Conservation (phyloP, 176 grass and related monocot genomes). For the Canna indica region DNA sequence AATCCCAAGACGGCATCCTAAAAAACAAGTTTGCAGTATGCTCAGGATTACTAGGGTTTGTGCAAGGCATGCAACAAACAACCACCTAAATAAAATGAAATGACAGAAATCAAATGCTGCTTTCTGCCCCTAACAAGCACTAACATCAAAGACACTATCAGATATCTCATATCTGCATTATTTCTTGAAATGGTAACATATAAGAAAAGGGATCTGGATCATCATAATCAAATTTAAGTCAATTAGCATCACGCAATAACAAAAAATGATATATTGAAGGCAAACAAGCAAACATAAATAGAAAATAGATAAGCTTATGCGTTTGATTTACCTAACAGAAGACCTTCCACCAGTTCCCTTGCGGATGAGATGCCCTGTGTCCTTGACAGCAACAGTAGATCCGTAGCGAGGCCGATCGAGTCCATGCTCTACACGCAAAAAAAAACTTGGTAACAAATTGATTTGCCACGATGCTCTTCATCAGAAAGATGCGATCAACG, state of each 20-base stretch:
- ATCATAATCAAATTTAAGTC: too few relatives aligned
- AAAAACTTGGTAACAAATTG: too few relatives aligned
- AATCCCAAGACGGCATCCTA: not conserved
- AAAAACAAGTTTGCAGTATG: not conserved
- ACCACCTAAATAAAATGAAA: too few relatives aligned
- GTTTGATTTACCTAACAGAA: slow-evolving; percentile 47
- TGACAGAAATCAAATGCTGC: too few relatives aligned
- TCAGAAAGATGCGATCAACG: not conserved
- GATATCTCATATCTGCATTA: too few relatives aligned
- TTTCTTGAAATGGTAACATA: too few relatives aligned
- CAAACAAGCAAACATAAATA: not conserved
- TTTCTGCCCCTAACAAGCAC: too few relatives aligned
- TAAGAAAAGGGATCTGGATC: too few relatives aligned
- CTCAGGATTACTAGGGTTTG: too few relatives aligned
- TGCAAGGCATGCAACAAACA: too few relatives aligned
- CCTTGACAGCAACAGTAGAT: slow-evolving; percentile 51
- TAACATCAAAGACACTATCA: too few relatives aligned
- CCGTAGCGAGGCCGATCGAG: slow-evolving; percentile 46
- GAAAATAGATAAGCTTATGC: slow-evolving; percentile 1
- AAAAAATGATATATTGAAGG: not conserved
- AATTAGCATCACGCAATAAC: too few relatives aligned
- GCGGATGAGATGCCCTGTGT: slow-evolving; percentile 57
- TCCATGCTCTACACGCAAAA: slow-evolving; percentile 7
- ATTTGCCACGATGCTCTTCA: not conserved
- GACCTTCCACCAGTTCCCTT: slow-evolving; percentile 93